phyloP scores from a whole-genome alignment of 1,284 basidiomycete genomes.

The Afroboletus lepidellus region DNA sequence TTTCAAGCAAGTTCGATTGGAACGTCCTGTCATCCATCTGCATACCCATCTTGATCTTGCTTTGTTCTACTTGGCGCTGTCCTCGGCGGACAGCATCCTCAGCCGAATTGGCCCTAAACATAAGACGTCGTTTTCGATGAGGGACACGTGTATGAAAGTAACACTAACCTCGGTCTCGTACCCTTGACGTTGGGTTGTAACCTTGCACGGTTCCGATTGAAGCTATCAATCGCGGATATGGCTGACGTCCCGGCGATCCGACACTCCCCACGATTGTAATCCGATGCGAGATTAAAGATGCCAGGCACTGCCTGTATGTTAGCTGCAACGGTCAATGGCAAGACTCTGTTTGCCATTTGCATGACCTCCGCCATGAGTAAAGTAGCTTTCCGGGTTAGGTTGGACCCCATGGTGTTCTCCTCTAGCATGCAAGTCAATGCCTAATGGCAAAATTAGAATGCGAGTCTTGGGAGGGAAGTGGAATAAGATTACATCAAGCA shows the following conservation, averaged over 20 bases:
- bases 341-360: constrained; percentile 82
- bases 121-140: neutral
- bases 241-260: constrained; percentile 84
- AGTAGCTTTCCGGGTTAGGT: constrained; percentile 83
- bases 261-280: constrained; percentile 70
- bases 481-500: constrained; percentile 68
- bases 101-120: constrained; percentile 73
- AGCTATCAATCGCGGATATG: constrained; percentile 85
- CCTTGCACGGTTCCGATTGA: constrained; percentile 81
- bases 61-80: constrained; percentile 89
- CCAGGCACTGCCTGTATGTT: constrained; percentile 84
- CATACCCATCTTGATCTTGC: constrained; percentile 84
- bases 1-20: constrained; percentile 79
- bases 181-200: constrained; percentile 57
- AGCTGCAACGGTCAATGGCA: constrained; percentile 84
- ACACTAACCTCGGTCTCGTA: constrained; percentile 56
- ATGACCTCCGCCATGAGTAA: constrained; percentile 91
- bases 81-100: constrained; percentile 86
- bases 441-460: constrained; percentile 40
- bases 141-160: neutral
- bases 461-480: neutral
- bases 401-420: constrained; percentile 67
- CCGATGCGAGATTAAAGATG: constrained; percentile 82
- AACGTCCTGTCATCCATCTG: constrained; percentile 93
- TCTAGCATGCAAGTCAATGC: constrained; percentile 83